Base-by-base conservation (phyloP, 2,329 filamentous ascomycete species). In the Ophiostoma ulmi region DNA sequence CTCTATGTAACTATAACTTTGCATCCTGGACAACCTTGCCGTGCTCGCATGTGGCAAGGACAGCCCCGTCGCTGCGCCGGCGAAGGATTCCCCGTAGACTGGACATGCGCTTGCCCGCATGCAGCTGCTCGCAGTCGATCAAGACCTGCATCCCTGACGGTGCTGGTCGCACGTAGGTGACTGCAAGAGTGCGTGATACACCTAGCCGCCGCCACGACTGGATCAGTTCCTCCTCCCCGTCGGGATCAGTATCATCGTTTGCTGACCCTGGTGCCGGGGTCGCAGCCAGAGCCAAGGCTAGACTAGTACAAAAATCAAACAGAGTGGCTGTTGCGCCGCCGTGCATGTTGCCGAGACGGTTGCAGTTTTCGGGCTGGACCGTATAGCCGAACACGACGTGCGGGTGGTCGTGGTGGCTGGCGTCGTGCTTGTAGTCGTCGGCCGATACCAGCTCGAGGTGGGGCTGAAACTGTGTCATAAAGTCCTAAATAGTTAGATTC, bases 151-250 rank as follows among this genome's bases (percentile, higher is more conserved):
- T 80, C 11, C 85, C 88, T 14, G 77, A 76, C 1, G 85, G 85
- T 3, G 85, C 83, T 1, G 90, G 90, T 0, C 88, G 83, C 72
- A 92, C 79, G 77, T 91, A 93, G 0, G 88, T 91, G 61, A 90
- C 83, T 75, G 85, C 87, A 70, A 93, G 81, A 36, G 86, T 88
- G 71, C 90, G 84, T 76, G 83, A 88, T 36, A 92, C 89, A 52
- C 90, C 90, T 35, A 88, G 82, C 55, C 80, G 80, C 70, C 83
- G 80, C 85, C 90, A 91, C 10, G 65, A 26, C 36, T 67, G 20
- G 35, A 66, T 3, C 3, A 39, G 2, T 14, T 22, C 44, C 3
- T 61, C 70, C 5, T 66, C 70, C 14, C 48, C 63, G 67, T 13
- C 6, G 22, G 13, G 20, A 38, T 64, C 61, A 13, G 13, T 5